A percentile compares a stretch with the other conserved stretches of the same genome.
These are phyloP conservation scores for Areca catechu DNA, from an alignment of 176 grass and related monocot genomes.

Conservation along the genomic window DNA sequence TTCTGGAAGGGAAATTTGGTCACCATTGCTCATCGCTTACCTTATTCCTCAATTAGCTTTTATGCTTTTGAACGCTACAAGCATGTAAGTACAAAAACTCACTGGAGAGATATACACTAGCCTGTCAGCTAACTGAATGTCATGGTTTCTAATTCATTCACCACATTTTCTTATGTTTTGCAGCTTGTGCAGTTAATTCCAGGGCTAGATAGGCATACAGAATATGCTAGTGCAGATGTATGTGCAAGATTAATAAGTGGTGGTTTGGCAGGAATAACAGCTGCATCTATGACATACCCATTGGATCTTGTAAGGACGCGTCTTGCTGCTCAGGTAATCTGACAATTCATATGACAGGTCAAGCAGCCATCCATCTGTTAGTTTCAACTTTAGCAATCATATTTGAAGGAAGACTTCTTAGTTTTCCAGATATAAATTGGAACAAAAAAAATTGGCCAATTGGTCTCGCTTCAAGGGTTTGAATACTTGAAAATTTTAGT, in stretches of 20 bases:
- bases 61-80: slow-evolving; percentile 88
- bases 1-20: slow-evolving; percentile 99
- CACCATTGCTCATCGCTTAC: slow-evolving; percentile 81
- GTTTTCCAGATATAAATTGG: no score
- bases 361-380: no score
- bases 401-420: no score
- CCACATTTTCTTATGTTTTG: background rate
- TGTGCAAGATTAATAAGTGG: slow-evolving; percentile 63
- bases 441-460: no score
- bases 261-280: slow-evolving; percentile 89
- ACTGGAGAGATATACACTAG: no score
- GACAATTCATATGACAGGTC: background rate
- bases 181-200: slow-evolving; percentile 82
- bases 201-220: slow-evolving; percentile 48
- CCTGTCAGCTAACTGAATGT: no score
- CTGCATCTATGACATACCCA: slow-evolving; percentile 84
- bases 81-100: slow-evolving; percentile 29
- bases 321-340: slow-evolving; percentile 78
- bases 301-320: slow-evolving; percentile 80
- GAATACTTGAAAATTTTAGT: no score
- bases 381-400: no score
- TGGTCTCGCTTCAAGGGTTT: no score
- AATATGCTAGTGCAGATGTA: slow-evolving; percentile 51
- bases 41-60: slow-evolving; percentile 92
- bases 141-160: no score